A percentile compares a stretch with the other conserved stretches of the same genome.
phyloP scores from a whole-genome alignment of 371 early-diverging fungal genomes.

The Rhizomucor miehei region DNA sequence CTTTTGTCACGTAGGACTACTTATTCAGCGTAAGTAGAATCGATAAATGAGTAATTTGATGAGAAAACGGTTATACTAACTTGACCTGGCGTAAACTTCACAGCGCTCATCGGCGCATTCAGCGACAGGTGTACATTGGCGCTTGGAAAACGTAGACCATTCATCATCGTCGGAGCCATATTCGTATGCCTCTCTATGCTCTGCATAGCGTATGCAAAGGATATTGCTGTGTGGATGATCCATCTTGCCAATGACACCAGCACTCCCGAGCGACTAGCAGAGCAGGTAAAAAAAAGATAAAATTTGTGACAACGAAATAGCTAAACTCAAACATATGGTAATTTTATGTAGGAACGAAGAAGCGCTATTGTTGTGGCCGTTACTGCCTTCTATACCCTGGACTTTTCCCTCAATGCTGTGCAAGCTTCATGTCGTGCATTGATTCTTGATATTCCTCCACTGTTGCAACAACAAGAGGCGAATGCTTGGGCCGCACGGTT shows the following conservation, averaged over 20 bases:
- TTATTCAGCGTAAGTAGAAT: conserved; percentile 14
- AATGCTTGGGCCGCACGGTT: conserved; percentile 76
- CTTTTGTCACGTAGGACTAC: background rate
- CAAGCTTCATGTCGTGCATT: conserved; percentile 72
- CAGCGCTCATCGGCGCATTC: conserved; percentile 52
- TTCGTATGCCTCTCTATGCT: conserved; percentile 57
- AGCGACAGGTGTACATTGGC: conserved; percentile 54
- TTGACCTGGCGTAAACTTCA: background rate
- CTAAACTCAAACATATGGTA: no score
- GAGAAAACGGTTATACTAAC: no score
- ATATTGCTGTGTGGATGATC: conserved; percentile 29
- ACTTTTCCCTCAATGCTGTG: conserved; percentile 77
- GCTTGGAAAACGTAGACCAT: conserved; percentile 56
- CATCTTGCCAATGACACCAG: background rate
- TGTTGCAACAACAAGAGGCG: conserved; percentile 65
- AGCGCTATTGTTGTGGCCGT: conserved; percentile 62
- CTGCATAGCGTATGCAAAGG: conserved; percentile 63
- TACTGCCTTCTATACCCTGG: conserved; percentile 67
- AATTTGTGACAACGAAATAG: no score
- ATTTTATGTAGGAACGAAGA: conserved; percentile 24
- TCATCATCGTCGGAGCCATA: conserved; percentile 51
- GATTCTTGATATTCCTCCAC: conserved; percentile 71
- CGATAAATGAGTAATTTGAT: no score
- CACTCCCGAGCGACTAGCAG: conserved; percentile 5
- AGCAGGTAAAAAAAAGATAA: conserved; percentile 26